These are phyloP conservation scores for Betula pendula DNA, from an alignment of 306 rosid species.

Conservation along the genomic window DNA sequence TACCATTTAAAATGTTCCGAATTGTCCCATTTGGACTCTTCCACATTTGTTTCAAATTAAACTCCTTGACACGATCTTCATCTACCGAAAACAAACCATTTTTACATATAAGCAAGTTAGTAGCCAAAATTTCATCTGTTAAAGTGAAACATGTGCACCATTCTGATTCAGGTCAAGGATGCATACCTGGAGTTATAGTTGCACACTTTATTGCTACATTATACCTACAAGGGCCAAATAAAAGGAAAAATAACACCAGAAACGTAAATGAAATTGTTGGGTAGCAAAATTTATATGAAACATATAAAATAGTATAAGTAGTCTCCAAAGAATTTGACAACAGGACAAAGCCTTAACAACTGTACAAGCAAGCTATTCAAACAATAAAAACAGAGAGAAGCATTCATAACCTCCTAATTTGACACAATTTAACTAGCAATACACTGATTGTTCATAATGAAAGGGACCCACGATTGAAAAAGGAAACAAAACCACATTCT, in stretches of 20 bases:
- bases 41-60: slow-evolving; percentile 89
- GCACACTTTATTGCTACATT: slow-evolving; percentile 99
- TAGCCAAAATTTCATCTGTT: neutral
- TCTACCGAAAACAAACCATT: slow-evolving; percentile 57
- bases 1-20: slow-evolving; percentile 95
- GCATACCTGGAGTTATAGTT: slow-evolving; percentile 91
- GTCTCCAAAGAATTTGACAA: neutral
- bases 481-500: neutral
- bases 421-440: neutral
- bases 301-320: neutral
- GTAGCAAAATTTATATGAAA: neutral
- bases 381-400: neutral
- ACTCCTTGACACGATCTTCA: slow-evolving; percentile 92
- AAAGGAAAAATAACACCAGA: neutral
- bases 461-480: neutral
- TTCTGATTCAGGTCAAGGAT: neutral
- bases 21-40: slow-evolving; percentile 99
- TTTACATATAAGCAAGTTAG: slow-evolving; percentile 26
- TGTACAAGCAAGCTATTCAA: neutral
- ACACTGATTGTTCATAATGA: neutral
- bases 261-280: neutral
- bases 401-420: neutral
- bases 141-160: neutral
- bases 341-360: neutral
- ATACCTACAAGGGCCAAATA: slow-evolving; percentile 49